Evolutionary conservation across 2,329 filamentous ascomycete species (phyloP), one percentile per base, ranked within the genome.

Genomic region (Penicillium palitans): DNA sequence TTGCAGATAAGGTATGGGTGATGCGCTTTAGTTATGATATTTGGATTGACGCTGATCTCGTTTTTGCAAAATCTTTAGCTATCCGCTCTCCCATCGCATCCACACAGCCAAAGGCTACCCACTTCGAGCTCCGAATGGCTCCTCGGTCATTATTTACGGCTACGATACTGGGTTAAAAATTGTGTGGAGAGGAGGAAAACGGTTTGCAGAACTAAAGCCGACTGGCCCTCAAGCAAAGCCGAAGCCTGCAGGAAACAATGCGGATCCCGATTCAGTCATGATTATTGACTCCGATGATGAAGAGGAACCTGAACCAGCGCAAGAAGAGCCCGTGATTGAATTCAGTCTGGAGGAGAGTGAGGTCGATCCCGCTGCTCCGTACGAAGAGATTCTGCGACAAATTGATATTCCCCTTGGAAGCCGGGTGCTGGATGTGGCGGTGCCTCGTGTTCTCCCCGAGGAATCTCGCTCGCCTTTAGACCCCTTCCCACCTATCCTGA

Each of bases 91-190:
- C 15, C 81, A 85, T 68, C 83, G 84, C 65, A 77, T 84, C 58
- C 80, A 84, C 72, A 75, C 77, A 56, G 79, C 84, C 13, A 79
- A 80, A 68, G 76, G 83, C 62, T 88, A 88, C 67, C 85, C 86
- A 6, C 70, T 83, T 39, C 77, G 78, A 61, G 78, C 84, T 21
- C 81, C 84, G 24, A 87, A 87, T 71, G 84, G 84, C 68, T 87
- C 86, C 4, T 84, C 82, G 3, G 77, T 88, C 58, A 76, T 87
- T 45, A 67, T 88, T 13, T 87, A 85, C 64, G 86, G 82, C 47
- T 81, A 87, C 62, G 81, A 83, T 42, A 78, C 76, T 42, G 86
- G 86, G 6, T 65, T 89, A 24, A 80, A 81, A 57, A 73, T 88
- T 49, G 64, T 86, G 31, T 88, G 86, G 86, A 79, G 83, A 71